A percentile compares a stretch with the other conserved stretches of the same genome.
Conservation (phyloP, 352 stramenopile species). For the Phytopythium ostracodes region DNA sequence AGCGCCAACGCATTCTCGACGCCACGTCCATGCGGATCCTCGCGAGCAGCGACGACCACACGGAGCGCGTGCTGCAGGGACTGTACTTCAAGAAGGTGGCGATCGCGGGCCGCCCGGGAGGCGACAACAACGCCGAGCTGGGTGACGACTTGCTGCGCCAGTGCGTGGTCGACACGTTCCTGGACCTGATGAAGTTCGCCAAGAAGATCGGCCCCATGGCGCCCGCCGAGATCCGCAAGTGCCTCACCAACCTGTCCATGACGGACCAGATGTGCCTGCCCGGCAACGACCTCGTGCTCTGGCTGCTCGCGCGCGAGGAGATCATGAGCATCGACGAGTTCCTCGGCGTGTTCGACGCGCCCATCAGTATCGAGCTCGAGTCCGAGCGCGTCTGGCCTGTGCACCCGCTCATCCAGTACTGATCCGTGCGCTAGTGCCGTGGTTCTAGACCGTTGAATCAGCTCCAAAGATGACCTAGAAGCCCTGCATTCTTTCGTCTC, state of each 20-base stretch:
- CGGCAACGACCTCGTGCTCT: slow-evolving; percentile 47
- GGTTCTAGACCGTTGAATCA: neutral
- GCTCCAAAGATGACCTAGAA: no score
- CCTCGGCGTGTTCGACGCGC: slow-evolving; percentile 32
- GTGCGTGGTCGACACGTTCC: slow-evolving; percentile 40
- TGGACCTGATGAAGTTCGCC: slow-evolving; percentile 56
- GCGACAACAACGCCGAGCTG: slow-evolving; percentile 30
- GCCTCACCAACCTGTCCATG: slow-evolving; percentile 49
- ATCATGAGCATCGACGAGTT: slow-evolving; percentile 66
- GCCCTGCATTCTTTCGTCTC: no score
- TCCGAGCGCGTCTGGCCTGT: slow-evolving; percentile 74
- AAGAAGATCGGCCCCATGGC: slow-evolving; percentile 52
- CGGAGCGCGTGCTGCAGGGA: slow-evolving; percentile 42
- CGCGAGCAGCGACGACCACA: slow-evolving; percentile 57
- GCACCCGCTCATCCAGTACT: slow-evolving; percentile 67
- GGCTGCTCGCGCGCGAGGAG: slow-evolving; percentile 49
- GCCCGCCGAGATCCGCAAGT: slow-evolving; percentile 51
- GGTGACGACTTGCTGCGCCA: slow-evolving; percentile 39
- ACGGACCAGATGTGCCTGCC: slow-evolving; percentile 63
- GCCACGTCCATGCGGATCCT: slow-evolving; percentile 41
- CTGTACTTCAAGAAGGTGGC: slow-evolving; percentile 66
- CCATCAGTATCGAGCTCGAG: slow-evolving; percentile 56
- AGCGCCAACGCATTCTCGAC: slow-evolving; percentile 35
- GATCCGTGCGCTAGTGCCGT: neutral
- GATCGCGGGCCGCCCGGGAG: slow-evolving; percentile 16